Evolutionary conservation across 106 monocot species (phyloP), one percentile per base, ranked within the genome.

Genomic region (Dendrobium officinale): DNA sequence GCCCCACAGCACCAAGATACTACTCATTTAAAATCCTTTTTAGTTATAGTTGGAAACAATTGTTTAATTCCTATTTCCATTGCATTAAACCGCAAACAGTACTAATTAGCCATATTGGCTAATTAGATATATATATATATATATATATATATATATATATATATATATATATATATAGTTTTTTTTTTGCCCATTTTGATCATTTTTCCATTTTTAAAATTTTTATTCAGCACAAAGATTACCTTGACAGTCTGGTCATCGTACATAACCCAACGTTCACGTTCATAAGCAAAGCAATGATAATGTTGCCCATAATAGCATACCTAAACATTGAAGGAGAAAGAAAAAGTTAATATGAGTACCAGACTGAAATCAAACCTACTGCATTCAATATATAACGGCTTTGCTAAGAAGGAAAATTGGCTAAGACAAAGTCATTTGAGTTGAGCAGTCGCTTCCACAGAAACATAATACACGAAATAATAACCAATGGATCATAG

Each of bases 261-360:
- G 83, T 92, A 95, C 88, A 92, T 90, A 67, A 95, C 87, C 95
- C 95, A 95, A 66, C 79, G 78, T 73, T 81, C 84, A 82, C 79
- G 73, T 83, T 90, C 85, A 78, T 87, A 92, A 42, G 95, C 92
- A 86, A 95, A 95, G 78, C 95, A 95, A 75, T 92, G 92, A 83
- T 95, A 95, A 75, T 95, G 95, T 73, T 95, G 95, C 27, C 95
- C 95, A 83, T 95, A 95, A 79, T 92, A 95, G 85, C 95, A 95
- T 75, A 95, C 92, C 95, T 95, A 84, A 37, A 83, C 64, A 75
- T 47, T 67, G 6, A 24, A 79, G 54, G 66, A 68, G 22, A 33
- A 66, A 41, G 13, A 61, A 31, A 31, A 72, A 73, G 48, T 78
- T 42, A 47, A 18, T 17, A 26, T 51, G 40, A 67, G 33, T 44